Base-by-base conservation (phyloP, 2,329 filamentous ascomycete species). In the Fusarium brachygibbosum region DNA sequence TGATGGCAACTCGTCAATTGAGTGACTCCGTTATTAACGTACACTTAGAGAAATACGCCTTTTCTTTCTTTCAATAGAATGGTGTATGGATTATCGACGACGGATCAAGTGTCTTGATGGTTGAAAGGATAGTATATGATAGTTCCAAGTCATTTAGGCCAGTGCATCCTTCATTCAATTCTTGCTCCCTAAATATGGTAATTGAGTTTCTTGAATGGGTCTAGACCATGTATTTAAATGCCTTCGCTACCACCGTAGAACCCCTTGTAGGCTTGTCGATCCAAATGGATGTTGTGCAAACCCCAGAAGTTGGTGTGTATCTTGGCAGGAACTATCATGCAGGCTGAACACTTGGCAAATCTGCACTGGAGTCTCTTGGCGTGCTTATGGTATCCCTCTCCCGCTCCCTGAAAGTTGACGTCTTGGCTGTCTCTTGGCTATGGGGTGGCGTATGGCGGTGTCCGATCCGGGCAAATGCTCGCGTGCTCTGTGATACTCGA, bases 271-370 rank as follows among this genome's bases (percentile, higher is more conserved):
- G 2, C 2, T 12, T 35, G 4, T 25, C 17, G 1, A 3, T 8
- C 6, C 0, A 4, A 16, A 19, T 4, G 8, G 7, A 23, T 4
- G 3, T 10, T 28, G 17, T 5, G 3, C 5, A 14, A 56, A 16
- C 3, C n/a, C 23, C 12, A 17, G 19, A 5, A 19, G 3, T n/a
- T 35, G 3, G 19, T 13, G 19, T 13, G 16, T 11, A 3, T 37
- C 35, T 69, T 69, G 59, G 59, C 45, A 31, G 12, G 40, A 16
- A 38, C 21, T 16, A 21, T 23, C 13, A 14, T 21, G 23, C 6
- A 34, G 54, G 50, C 29, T 29, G 29, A 41, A 5, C 14, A 28
- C 59, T 61, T 65, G 64, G 64, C 53, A 51, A 38, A 12, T 29
- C 29, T 6, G 21, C 13, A 29, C 21, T 6, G 25, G 11, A 41